A percentile compares a stretch with the other conserved stretches of the same genome.
Evolutionary conservation across 2,329 filamentous ascomycete species (phyloP).

Genomic region (Ophiosphaerella herpotricha): DNA sequence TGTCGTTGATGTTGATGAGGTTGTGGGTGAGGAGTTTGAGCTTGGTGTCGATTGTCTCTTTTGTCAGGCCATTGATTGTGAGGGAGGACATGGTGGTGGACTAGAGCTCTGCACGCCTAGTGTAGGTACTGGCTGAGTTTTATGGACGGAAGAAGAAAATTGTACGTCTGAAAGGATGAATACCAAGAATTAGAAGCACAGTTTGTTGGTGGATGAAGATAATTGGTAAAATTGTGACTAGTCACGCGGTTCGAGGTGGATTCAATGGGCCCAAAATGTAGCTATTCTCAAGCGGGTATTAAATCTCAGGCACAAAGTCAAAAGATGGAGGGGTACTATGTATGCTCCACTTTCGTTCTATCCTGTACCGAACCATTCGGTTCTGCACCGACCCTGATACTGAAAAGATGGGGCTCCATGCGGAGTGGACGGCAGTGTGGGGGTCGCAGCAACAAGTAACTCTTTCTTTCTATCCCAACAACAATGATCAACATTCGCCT

Average conservation of each 20-base stretch:
- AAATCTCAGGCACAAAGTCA: too few relatives aligned
- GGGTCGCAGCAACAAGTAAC: constrained; percentile 18
- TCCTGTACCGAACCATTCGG: constrained; percentile 27
- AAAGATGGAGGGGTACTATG: background rate
- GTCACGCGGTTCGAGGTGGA: constrained; percentile 5
- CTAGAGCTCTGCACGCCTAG: background rate
- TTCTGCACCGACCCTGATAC: constrained; percentile 21
- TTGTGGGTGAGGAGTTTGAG: constrained; percentile 73
- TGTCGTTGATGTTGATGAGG: constrained; percentile 77
- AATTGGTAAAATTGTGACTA: background rate
- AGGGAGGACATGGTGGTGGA: constrained; percentile 46
- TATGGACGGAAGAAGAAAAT: background rate
- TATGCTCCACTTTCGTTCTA: constrained; percentile 23
- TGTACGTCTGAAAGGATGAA: background rate
- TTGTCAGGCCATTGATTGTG: constrained; percentile 47
- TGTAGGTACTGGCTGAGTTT: background rate
- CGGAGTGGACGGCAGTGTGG: constrained; percentile 16
- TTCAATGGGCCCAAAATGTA: constrained; percentile 2
- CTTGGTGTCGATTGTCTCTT: constrained; percentile 55
- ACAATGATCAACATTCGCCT: constrained; percentile 10
- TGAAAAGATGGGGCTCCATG: constrained; percentile 18
- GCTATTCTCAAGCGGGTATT: background rate
- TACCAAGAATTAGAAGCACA: background rate
- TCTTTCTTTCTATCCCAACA: constrained; percentile 8
- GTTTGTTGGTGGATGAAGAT: background rate